These are phyloP conservation scores for Actinomortierella ambigua DNA, from an alignment of 371 early-diverging fungal species.

Conservation along the genomic window DNA sequence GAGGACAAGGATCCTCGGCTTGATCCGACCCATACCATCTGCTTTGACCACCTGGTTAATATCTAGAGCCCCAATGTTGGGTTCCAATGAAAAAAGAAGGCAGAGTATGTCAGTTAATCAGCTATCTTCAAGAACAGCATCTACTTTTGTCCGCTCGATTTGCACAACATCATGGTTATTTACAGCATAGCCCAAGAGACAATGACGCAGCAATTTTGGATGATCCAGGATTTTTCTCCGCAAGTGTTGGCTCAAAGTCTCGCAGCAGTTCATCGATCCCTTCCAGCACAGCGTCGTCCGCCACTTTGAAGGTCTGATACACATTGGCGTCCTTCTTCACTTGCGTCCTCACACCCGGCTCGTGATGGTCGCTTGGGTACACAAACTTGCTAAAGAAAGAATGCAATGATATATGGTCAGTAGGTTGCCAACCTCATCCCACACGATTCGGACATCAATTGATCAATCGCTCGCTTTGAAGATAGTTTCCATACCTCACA, in stretches of 20 bases:
- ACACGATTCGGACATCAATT: no score
- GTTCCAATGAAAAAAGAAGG: slow-evolving; percentile 22
- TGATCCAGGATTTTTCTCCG: slow-evolving; percentile 51
- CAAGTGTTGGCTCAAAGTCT: slow-evolving; percentile 48
- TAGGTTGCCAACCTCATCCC: no score
- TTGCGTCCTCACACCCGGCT: slow-evolving; percentile 29
- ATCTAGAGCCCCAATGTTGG: slow-evolving; percentile 50
- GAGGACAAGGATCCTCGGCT: slow-evolving; percentile 84
- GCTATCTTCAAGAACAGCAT: neutral
- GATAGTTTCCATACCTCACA: slow-evolving; percentile 39
- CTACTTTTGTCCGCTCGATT: slow-evolving; percentile 12
- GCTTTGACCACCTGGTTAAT: slow-evolving; percentile 66
- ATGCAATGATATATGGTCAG: no score
- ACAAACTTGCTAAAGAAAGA: slow-evolving; percentile 54
- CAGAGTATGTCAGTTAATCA: neutral
- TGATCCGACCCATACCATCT: slow-evolving; percentile 64
- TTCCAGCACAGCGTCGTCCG: slow-evolving; percentile 59
- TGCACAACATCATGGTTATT: slow-evolving; percentile 11
- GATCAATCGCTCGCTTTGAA: no score
- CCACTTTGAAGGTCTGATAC: slow-evolving; percentile 66
- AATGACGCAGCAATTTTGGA: slow-evolving; percentile 35
- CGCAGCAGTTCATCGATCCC: slow-evolving; percentile 53
- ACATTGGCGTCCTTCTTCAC: slow-evolving; percentile 57
- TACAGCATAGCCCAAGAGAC: slow-evolving; percentile 29
- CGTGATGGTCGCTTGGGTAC: slow-evolving; percentile 52